Conservation (phyloP, 352 stramenopile species). For the Phytophthora syringae region DNA sequence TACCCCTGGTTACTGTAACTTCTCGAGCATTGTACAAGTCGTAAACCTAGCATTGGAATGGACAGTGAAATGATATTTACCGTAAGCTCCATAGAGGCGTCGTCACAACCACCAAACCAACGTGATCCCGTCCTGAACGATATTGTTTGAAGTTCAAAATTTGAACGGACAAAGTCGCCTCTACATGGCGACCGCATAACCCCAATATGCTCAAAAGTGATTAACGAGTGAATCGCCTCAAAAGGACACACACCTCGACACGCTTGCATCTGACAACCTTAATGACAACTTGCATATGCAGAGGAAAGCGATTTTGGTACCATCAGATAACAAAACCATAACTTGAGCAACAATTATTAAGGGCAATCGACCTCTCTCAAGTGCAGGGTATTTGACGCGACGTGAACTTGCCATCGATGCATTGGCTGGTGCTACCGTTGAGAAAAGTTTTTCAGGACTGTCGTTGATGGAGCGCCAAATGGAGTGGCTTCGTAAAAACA, state of each 20-base stretch:
- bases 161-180: too few relatives aligned
- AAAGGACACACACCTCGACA: too few relatives aligned
- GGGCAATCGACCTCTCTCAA: constrained; percentile 32
- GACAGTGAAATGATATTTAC: not conserved
- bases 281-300: too few relatives aligned
- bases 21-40: not conserved
- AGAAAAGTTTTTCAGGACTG: constrained; percentile 65
- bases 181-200: too few relatives aligned
- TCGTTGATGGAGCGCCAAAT: constrained; percentile 84
- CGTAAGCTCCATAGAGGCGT: constrained; percentile 1
- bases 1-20: not conserved
- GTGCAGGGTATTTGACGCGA: constrained; percentile 24
- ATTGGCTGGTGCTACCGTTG: constrained; percentile 4
- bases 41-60: not conserved
- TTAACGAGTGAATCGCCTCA: too few relatives aligned
- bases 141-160: too few relatives aligned
- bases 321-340: too few relatives aligned
- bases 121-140: too few relatives aligned
- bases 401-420: constrained; percentile 17
- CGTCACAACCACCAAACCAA: not conserved
- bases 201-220: too few relatives aligned
- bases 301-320: too few relatives aligned
- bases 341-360: too few relatives aligned
- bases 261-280: too few relatives aligned
- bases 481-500: constrained; percentile 84